Evolutionary conservation across 164 flowering plant species (phyloP), one percentile per base, ranked within the genome.

Genomic region (Magnolia sinica): DNA sequence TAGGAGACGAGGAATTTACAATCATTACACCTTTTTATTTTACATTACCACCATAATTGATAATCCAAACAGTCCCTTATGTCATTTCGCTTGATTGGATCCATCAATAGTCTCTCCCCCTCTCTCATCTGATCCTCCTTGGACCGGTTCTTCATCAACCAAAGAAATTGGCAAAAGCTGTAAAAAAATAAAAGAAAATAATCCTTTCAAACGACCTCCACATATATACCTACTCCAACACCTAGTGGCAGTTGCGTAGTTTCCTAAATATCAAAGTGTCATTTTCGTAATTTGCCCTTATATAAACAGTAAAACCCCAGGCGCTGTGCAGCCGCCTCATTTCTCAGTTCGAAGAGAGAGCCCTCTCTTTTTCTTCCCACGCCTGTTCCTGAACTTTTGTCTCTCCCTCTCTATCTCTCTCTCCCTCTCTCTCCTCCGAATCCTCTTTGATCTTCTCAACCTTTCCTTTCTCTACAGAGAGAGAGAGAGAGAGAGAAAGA

Each of bases 231-330:
- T 16, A 55, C 61, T 16, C 61, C 61, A 55, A 55, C 0, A 13
- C 61, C 1, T 19, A 4, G 61, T 55, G 61, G 61, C 24, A n/a
- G 14, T 64, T 3, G 8, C 68, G 74, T 55, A 52, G 27, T 19
- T 72, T 20, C 2, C 9, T 72, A 1, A 22, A 23, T 51, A 9
- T 72, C n/a, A 20, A 23, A 14, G 7, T 11, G 64, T 55, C 37
- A 27, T 16, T 27, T 8, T 27, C 37, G 74, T 72, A 64, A 16
- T 65, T 74, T 13, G 1, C 1, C 2, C 76, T 24, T 66, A 6
- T 49, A 74, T 66, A 66, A 74, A 18, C 76, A 50, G 71, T 7
- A 22, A 64, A n/a, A 74, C 76, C n/a, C 70, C 76, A 19, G 20
- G 8, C 31, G 13, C 58, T 66, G 71, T 51, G 64, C 64, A 74